Evolutionary conservation across 306 rosid species (phyloP), one percentile per base, ranked within the genome.

Genomic region (Comarum palustre): DNA sequence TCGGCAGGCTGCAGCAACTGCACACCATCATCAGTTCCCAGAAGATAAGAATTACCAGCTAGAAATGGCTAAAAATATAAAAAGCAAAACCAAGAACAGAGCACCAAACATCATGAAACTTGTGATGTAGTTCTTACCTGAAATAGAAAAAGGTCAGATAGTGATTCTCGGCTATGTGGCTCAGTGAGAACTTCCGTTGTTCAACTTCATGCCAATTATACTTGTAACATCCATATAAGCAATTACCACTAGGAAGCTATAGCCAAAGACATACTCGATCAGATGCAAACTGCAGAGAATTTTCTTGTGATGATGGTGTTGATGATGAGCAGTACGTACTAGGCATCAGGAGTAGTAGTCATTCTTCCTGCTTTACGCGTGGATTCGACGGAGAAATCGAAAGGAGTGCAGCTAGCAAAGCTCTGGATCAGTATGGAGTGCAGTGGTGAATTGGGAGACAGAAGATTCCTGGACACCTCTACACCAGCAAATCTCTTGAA

Each of bases 161-260:
- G 81, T 61, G 82, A 74, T 63, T 77, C 79, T 84, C 78, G 84
- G 46, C 73, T 77, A 65, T 57, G 89, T 79, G 74, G 75, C 75
- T 85, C 94, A 88, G 88, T 81, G 88, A 81, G 69, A 82, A 77
- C 74, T 52, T 82, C 67, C 84, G 75, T 77, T 66, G 77, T 77
- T 85, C 87, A 85, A 82, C 79, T 79, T 86, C 89, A 85, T 85
- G 85, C 85, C 84, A 90, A 63, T 48, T 12, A 66, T 74, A 75
- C 71, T 74, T 52, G 69, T 51, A 77, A 39, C 20, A 36, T 62
- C 72, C 72, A 47, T 46, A 46, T 46, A 46, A 16, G 59, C 59
- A 15, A 32, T 32, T 1, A 66, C 41, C 10, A 55, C 20, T 39
- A 19, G 46, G 22, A 55, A 39, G 42, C 42, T 39, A 71, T 39